Base-by-base conservation (phyloP, 2,329 filamentous ascomycete species). In the Hymenoscyphus fraxineus region DNA sequence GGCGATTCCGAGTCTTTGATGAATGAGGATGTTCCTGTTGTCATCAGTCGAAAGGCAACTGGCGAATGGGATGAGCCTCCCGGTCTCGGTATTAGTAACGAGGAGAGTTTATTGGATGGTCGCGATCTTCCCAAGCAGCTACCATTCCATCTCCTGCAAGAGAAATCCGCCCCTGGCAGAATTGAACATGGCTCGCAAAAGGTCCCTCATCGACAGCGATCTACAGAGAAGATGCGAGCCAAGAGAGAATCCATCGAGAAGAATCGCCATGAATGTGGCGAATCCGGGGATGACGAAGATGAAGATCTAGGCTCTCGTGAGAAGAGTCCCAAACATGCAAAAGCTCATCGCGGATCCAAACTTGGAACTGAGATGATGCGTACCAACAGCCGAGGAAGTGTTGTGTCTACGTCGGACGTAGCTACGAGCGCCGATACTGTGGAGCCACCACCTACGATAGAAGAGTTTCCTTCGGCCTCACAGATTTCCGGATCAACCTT, bases 281-380 rank as follows among this genome's bases (percentile, higher is more conserved):
- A 97, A 72, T 96, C 92, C 38, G 93, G 93, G 4, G 94, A 97
- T 72, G 94, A 97, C 71, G 94, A 97, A 77, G 94, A 97, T 69
- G 93, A 97, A 65, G 94, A 97, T 73, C 82, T 96, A 5, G 93
- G 91, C 7, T 71, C 73, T 3, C 65, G 68, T 58, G 74, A 75
- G 44, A 71, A 77, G 77, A 65, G 81, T 79, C 66, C 78, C 77
- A 66, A 80, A 78, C 77, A 89, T 77, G 59, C 69, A 65, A 87
- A 87, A 16, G 81, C 82, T 44, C 82, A 91, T 31, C 89, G 90
- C 13, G 91, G 89, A 62, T 97, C 93, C 0, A 97, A 97, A 77
- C 84, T 98, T 1, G 93, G 93, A 1, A 95, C 93, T 59, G 94
- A 98, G 77, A 97, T 98, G 94, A 94, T 97, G 92, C 88, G 94